Evolutionary conservation across 495 filamentous ascomycete genomes (phyloP).

Genomic region (Penicillium antarcticum): DNA sequence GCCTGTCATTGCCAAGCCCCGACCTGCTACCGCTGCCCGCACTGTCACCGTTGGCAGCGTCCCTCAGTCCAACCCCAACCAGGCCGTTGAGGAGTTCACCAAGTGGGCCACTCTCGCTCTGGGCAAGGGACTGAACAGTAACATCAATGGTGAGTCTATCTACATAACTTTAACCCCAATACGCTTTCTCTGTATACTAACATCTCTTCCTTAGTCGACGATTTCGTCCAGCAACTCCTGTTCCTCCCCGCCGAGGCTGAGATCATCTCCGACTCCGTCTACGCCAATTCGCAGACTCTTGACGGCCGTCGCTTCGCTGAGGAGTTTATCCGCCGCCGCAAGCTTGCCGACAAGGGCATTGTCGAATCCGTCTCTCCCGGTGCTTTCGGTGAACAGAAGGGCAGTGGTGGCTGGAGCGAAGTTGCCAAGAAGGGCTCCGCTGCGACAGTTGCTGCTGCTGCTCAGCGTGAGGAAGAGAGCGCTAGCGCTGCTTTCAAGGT

Average conservation of each 20-base stretch:
- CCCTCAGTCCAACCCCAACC: constrained; percentile 46
- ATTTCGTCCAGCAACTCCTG: constrained; percentile 71
- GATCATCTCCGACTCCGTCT: constrained; percentile 86
- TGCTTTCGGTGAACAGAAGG: constrained; percentile 41
- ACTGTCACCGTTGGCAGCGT: constrained; percentile 33
- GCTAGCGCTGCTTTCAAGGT: constrained; percentile 74
- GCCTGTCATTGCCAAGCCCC: constrained; percentile 31
- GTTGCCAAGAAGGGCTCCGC: constrained; percentile 84
- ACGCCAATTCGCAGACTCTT: constrained; percentile 77
- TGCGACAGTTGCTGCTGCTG: constrained; percentile 32
- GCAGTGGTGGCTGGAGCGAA: constrained; percentile 84
- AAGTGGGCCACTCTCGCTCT: constrained; percentile 85
- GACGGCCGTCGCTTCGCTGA: constrained; percentile 91
- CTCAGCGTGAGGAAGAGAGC: constrained; percentile 48
- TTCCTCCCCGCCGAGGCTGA: constrained; percentile 70
- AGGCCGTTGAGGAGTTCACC: constrained; percentile 80
- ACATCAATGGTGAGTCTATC: constrained; percentile 52
- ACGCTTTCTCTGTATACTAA: constrained; percentile 12
- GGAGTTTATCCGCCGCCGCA: constrained; percentile 89
- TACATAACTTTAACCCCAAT: neutral
- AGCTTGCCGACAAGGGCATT: constrained; percentile 86
- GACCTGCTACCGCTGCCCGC: constrained; percentile 24
- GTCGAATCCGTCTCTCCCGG: constrained; percentile 51
- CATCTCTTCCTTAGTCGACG: constrained; percentile 57
- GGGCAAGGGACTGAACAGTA: constrained; percentile 54